A percentile compares a stretch with the other conserved stretches of the same genome.
Evolutionary conservation across 345 rosid genomes (phyloP).

Genomic region (Salix koriyanagi): DNA sequence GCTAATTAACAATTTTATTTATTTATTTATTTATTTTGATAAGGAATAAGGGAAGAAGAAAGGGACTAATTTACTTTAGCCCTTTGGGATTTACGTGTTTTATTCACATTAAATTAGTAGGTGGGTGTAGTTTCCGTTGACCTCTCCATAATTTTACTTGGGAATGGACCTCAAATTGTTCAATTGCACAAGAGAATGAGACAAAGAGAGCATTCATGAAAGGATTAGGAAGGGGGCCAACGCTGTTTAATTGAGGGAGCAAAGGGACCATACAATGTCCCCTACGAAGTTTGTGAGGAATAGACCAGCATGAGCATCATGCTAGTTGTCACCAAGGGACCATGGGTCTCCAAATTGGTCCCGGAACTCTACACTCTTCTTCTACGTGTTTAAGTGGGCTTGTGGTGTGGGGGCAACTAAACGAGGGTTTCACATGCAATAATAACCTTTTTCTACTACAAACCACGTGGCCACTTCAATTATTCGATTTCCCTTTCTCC

Average conservation of each 20-base stretch:
- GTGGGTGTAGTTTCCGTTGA: constrained; percentile 29
- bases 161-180: background rate
- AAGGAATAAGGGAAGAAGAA: too few relatives aligned
- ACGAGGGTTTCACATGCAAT: constrained; percentile 51
- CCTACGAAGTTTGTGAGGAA: constrained; percentile 38
- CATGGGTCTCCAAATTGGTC: constrained; percentile 22
- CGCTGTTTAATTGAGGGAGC: constrained; percentile 29
- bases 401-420: constrained; percentile 36
- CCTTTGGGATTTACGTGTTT: constrained; percentile 5
- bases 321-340: constrained; percentile 40
- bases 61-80: too few relatives aligned
- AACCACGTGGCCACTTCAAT: constrained; percentile 50
- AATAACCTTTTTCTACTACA: constrained; percentile 44
- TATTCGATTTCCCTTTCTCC: background rate
- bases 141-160: constrained; percentile 3
- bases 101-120: background rate
- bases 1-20: too few relatives aligned
- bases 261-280: constrained; percentile 38
- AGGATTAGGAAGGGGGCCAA: constrained; percentile 27
- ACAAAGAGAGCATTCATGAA: constrained; percentile 22
- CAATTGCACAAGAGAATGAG: constrained; percentile 9
- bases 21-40: too few relatives aligned
- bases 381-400: background rate
- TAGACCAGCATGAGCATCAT: constrained; percentile 54
- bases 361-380: constrained; percentile 7